Conservation (phyloP, 768 basidiomycete genomes). For the Holtermanniella nyarrowii region DNA sequence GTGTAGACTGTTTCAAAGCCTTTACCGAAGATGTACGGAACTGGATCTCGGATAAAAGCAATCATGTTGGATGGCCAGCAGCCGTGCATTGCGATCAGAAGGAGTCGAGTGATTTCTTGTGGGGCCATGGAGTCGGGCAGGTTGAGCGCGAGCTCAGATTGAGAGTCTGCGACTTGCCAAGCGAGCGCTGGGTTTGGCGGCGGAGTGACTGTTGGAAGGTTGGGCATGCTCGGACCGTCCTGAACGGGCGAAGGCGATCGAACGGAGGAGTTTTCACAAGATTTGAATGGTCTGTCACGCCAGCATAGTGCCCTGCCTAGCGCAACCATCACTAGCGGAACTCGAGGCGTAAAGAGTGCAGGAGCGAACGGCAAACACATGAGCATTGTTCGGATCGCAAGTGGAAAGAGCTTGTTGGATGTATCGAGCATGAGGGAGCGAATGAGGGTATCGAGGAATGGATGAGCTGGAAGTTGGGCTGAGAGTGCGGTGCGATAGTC, state of each 20-base stretch:
- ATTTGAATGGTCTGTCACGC: constrained; percentile 24
- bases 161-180: constrained; percentile 19
- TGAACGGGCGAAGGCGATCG: constrained; percentile 38
- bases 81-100: constrained; percentile 54
- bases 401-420: constrained; percentile 25
- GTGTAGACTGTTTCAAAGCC: constrained; percentile 52
- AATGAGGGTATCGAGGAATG: neutral
- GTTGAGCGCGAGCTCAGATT: neutral
- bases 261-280: constrained; percentile 1
- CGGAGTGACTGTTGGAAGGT: constrained; percentile 35
- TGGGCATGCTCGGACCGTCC: neutral
- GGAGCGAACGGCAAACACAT: constrained; percentile 25
- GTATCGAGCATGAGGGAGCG: constrained; percentile 20
- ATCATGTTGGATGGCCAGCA: constrained; percentile 83
- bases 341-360: constrained; percentile 17
- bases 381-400: constrained; percentile 21
- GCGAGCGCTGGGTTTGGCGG: constrained; percentile 4
- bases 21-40: constrained; percentile 52
- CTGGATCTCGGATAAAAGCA: constrained; percentile 63
- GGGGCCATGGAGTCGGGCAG: constrained; percentile 19
- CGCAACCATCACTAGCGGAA: constrained; percentile 30
- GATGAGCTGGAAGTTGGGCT: neutral
- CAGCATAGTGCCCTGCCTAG: constrained; percentile 35
- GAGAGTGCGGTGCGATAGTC: neutral
- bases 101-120: constrained; percentile 13